Conservation (phyloP, 768 basidiomycete species). For the Neoboletus subvelutipes region DNA sequence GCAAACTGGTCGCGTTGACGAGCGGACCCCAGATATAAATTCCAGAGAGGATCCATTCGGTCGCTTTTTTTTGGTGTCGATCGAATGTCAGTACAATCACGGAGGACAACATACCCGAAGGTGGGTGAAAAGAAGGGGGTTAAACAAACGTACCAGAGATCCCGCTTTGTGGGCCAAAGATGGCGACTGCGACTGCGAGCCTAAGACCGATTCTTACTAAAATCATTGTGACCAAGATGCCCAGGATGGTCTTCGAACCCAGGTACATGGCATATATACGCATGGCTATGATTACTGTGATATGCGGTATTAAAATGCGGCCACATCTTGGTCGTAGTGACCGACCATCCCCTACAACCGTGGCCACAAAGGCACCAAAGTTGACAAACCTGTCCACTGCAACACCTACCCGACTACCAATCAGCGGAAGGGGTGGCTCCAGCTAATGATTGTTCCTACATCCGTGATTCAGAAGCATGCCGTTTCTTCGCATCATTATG, state of each 20-base stretch:
- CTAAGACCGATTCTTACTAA: slow-evolving; percentile 7
- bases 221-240: slow-evolving; percentile 6
- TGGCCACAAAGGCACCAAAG: slow-evolving; percentile 11
- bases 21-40: slow-evolving; percentile 14
- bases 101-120: too few species aligned
- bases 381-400: slow-evolving; percentile 12
- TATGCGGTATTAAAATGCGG: not conserved
- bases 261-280: slow-evolving; percentile 25
- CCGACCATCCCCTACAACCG: slow-evolving; percentile 13
- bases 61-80: slow-evolving; percentile 4
- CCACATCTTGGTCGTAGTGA: not conserved
- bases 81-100: not conserved
- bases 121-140: not conserved
- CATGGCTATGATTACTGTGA: slow-evolving; percentile 18
- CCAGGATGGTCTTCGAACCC: slow-evolving; percentile 9
- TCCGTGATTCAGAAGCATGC: not conserved
- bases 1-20: slow-evolving; percentile 1
- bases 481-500: not conserved
- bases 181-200: slow-evolving; percentile 6
- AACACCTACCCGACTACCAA: slow-evolving; percentile 4
- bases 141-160: slow-evolving; percentile 8
- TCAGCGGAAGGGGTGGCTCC: not conserved
- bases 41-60: slow-evolving; percentile 17
- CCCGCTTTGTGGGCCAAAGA: slow-evolving; percentile 19
- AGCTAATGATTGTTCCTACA: not conserved